Percentiles rank a stretch among this genome's conserved stretches.
phyloP scores from a whole-genome alignment of 1,284 basidiomycete species.

The Ustilago bromivora region DNA sequence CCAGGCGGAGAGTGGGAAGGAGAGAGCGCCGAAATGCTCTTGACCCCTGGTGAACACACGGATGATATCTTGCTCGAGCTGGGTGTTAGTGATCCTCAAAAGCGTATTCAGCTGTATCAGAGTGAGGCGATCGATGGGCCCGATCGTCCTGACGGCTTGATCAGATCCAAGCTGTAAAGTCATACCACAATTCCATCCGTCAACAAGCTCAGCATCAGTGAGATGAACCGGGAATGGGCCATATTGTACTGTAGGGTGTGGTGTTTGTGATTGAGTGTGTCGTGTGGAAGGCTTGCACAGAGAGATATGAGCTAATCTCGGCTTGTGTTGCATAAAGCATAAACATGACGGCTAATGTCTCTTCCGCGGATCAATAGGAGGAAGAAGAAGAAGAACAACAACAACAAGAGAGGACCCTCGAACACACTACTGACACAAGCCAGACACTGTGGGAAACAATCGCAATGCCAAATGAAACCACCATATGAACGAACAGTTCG shows the following conservation, averaged over 20 bases:
- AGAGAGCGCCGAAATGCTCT: conserved; percentile 43
- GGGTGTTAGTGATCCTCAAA: conserved; percentile 31
- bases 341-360: background rate
- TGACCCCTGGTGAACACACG: conserved; percentile 67
- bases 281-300: conserved; percentile 11
- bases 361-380: conserved; percentile 1
- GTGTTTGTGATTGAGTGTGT: background rate
- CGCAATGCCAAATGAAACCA: background rate
- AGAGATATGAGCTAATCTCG: conserved; percentile 6
- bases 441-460: conserved; percentile 9
- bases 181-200: background rate
- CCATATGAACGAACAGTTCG: background rate
- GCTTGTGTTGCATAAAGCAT: background rate
- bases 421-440: background rate
- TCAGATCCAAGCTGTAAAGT: conserved; percentile 43
- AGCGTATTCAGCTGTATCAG: conserved; percentile 42
- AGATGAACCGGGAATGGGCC: background rate
- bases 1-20: conserved; percentile 40
- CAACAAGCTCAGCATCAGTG: background rate
- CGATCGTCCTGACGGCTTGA: conserved; percentile 37
- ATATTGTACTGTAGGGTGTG: background rate
- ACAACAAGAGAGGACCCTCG: background rate
- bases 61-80: conserved; percentile 58
- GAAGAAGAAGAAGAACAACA: background rate
- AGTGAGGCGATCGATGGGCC: conserved; percentile 55